Percentiles rank a stretch among this genome's conserved stretches.
phyloP scores from a whole-genome alignment of 257 asterid species.

The Solanum medicagineum region DNA sequence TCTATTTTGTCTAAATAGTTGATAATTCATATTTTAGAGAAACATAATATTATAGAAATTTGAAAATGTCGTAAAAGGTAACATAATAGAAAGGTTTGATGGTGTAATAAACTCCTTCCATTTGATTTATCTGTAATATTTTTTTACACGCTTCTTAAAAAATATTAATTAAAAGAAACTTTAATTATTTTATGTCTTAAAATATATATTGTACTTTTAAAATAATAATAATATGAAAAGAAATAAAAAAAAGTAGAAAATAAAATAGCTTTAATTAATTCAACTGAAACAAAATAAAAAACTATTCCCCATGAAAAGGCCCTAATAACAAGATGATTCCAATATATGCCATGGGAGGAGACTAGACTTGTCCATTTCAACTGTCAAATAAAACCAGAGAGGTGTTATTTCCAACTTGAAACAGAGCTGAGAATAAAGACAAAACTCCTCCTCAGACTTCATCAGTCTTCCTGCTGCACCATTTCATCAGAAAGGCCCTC shows the following conservation, averaged over 20 bases:
- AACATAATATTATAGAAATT: too few species aligned
- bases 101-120: too few species aligned
- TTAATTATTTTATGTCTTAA: too few species aligned
- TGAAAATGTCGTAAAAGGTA: too few species aligned
- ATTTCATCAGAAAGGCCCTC: background rate
- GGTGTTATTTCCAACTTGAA: conserved; percentile 6
- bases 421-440: background rate
- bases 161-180: too few species aligned
- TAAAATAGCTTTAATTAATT: background rate
- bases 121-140: too few species aligned
- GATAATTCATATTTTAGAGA: too few species aligned
- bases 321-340: background rate
- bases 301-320: background rate
- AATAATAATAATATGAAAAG: too few species aligned
- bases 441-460: background rate
- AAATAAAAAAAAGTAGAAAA: background rate
- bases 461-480: background rate
- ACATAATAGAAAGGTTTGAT: too few species aligned
- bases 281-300: background rate
- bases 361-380: background rate
- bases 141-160: too few species aligned
- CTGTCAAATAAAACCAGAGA: background rate
- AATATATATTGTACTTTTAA: too few species aligned
- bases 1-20: background rate
- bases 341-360: background rate